A percentile compares a stretch with the other conserved stretches of the same genome.
Evolutionary conservation across 2,329 filamentous ascomycete genomes (phyloP).

Genomic region (Scedosporium minutisporum): DNA sequence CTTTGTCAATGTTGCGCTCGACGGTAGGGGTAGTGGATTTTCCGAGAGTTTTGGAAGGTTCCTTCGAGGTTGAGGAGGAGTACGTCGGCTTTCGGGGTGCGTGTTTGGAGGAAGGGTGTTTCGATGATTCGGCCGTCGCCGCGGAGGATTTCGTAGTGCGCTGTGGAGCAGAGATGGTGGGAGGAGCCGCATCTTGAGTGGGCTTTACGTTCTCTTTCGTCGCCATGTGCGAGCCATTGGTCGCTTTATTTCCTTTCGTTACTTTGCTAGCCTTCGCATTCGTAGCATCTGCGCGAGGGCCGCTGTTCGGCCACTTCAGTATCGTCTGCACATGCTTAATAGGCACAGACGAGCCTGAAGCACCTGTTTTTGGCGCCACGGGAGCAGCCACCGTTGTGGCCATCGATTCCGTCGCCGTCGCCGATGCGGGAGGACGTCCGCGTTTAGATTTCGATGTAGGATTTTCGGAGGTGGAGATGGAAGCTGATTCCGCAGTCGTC

Average conservation of each 20-base stretch:
- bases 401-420: constrained; percentile 5
- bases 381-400: constrained; percentile 6
- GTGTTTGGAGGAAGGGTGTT: constrained; percentile 5
- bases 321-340: constrained; percentile 8
- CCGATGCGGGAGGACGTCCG: not conserved
- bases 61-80: constrained; percentile 18
- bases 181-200: constrained; percentile 15
- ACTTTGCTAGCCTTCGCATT: constrained; percentile 26
- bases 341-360: constrained; percentile 2
- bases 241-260: constrained; percentile 29
- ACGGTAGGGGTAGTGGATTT: constrained; percentile 13
- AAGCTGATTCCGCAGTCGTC: not conserved
- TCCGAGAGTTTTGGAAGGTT: constrained; percentile 21
- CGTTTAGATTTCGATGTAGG: not conserved
- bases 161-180: constrained; percentile 24
- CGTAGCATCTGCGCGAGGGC: constrained; percentile 15
- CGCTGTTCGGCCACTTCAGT: constrained; percentile 14
- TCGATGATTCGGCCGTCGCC: constrained; percentile 11
- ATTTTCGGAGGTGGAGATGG: constrained; percentile 14
- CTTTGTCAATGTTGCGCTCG: constrained; percentile 75
- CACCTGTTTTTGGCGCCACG: constrained; percentile 14
- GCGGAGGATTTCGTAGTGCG: constrained; percentile 13
- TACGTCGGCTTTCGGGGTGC: constrained; percentile 24
- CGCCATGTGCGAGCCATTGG: not conserved
- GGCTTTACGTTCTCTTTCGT: not conserved